Percentiles rank a stretch among this genome's conserved stretches.
phyloP scores from a whole-genome alignment of 768 basidiomycete species.

The Asterophora parasitica region DNA sequence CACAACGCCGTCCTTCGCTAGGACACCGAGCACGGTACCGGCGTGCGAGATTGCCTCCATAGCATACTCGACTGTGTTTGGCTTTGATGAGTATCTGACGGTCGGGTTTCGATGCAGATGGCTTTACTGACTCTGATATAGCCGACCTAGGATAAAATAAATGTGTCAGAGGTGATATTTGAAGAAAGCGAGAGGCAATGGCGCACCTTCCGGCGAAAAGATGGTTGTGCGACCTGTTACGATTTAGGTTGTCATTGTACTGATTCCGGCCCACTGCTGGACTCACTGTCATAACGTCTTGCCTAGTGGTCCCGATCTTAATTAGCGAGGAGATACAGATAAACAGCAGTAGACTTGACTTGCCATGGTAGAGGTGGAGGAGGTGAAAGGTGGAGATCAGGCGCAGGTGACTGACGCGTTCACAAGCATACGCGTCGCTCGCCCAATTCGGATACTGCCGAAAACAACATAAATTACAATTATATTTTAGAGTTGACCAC shows the following conservation, averaged over 20 bases:
- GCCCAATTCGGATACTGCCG: slow-evolving; percentile 34
- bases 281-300: slow-evolving; percentile 92
- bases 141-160: slow-evolving; percentile 61
- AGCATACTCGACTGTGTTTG: slow-evolving; percentile 87
- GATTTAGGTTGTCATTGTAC: slow-evolving; percentile 18
- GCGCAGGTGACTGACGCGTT: slow-evolving; percentile 39
- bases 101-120: background rate
- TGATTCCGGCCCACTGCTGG: background rate
- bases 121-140: slow-evolving; percentile 85
- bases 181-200: background rate
- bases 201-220: slow-evolving; percentile 94
- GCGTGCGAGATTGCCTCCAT: slow-evolving; percentile 99
- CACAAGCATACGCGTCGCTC: slow-evolving; percentile 37
- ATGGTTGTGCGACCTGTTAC: slow-evolving; percentile 87
- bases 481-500: background rate
- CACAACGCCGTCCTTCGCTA: slow-evolving; percentile 88
- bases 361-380: slow-evolving; percentile 42
- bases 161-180: slow-evolving; percentile 8
- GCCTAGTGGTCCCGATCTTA: slow-evolving; percentile 44
- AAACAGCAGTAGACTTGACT: slow-evolving; percentile 14
- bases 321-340: background rate
- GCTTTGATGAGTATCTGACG: slow-evolving; percentile 6
- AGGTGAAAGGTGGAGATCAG: slow-evolving; percentile 9
- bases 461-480: background rate
- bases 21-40: slow-evolving; percentile 87